Evolutionary conservation across 768 basidiomycete species (phyloP), one percentile per base, ranked within the genome.

Genomic region (Tricholoma matsutake): DNA sequence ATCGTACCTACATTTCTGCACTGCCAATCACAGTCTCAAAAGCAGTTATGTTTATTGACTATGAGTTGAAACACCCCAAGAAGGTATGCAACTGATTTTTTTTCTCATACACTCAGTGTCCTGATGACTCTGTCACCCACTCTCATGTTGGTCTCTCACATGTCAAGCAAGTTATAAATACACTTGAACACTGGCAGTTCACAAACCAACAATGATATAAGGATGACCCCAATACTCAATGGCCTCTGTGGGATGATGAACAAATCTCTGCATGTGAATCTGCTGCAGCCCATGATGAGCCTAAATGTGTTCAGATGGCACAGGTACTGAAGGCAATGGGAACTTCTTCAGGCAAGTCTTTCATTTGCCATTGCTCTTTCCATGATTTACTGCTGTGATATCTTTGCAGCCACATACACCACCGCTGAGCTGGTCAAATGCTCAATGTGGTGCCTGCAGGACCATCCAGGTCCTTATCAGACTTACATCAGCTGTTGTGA

Each of bases 141-240:
- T 43, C 41, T 18, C 20, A n/a, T 18, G 6, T 43, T 43, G n/a
- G n/a, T 18, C n/a, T 18, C n/a, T 43, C 41, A 43, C 41, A 43
- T 10, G 68, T 76, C 22, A 62, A 68, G 25, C 73, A 74, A 54
- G 60, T 62, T 18, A 67, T 76, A 57, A 71, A 59, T 41, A 71
- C 72, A 4, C 68, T 76, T 4, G 68, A 76, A 60, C 49, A 62
- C 22, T 60, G 68, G 55, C 5, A 5, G 10, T 47, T 47, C 45
- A 25, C 20, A 11, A 11, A 47, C 22, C 45, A 47, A 25, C 64
- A 70, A 34, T 37, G 68, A 7, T 35, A 56, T 3, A 25, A 35
- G 4, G 70, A 71, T 59, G 32, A 54, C 3, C 67, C 67, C 2
- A n/a, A 43, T n/a, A 20, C 41, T 43, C 1, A 56, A 63, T 10